Conservation (phyloP, 2,329 filamentous ascomycete species). For the Colletotrichum cordylinicola region DNA sequence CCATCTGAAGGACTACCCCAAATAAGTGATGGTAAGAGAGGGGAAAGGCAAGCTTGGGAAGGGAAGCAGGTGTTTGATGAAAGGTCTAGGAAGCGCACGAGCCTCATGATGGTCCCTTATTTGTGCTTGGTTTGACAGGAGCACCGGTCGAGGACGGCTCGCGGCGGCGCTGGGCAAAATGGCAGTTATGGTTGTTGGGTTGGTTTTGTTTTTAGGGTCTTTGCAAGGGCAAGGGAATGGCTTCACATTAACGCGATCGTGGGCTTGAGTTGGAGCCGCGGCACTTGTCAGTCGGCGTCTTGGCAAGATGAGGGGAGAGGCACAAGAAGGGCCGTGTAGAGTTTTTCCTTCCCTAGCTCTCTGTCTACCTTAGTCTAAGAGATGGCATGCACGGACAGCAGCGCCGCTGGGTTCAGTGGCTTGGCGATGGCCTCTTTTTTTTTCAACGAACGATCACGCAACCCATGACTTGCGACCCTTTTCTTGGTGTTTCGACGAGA, state of each 20-base stretch:
- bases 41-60: background rate
- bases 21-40: conserved; percentile 42
- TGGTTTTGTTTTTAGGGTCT: background rate
- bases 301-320: background rate
- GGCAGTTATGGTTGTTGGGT: background rate
- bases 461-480: background rate
- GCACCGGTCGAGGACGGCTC: background rate
- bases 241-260: background rate
- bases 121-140: background rate
- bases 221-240: background rate
- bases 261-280: background rate
- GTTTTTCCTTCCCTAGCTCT: background rate
- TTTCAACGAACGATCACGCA: background rate
- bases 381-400: background rate
- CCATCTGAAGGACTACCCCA: conserved; percentile 84
- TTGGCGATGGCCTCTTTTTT: background rate
- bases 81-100: background rate
- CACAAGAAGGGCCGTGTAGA: background rate
- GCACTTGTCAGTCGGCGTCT: background rate
- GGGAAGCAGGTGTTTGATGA: background rate
- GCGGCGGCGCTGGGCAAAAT: background rate
- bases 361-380: background rate
- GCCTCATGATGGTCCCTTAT: background rate
- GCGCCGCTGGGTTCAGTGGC: background rate
- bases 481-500: background rate